phyloP scores from a whole-genome alignment of 106 monocot species.

The Dioscorea zingiberensis region DNA sequence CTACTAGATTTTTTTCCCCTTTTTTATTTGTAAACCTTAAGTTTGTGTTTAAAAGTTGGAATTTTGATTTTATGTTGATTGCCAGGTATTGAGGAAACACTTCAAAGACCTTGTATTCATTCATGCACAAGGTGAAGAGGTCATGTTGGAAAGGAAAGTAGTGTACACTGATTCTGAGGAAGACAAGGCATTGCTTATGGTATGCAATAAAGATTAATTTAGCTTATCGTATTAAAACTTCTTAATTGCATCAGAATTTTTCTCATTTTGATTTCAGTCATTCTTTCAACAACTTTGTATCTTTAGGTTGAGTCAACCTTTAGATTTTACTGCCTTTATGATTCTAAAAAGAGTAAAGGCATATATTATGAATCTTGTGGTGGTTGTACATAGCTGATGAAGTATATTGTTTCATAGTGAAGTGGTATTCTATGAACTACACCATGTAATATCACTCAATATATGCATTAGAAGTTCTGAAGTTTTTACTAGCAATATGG shows the following conservation, averaged over 20 bases:
- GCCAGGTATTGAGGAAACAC: conserved; percentile 72
- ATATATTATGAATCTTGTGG: background rate
- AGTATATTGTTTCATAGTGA: background rate
- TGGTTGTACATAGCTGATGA: no score
- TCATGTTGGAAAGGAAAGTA: conserved; percentile 22
- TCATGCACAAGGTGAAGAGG: conserved; percentile 14
- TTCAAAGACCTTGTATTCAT: conserved; percentile 70
- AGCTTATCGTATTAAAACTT: background rate
- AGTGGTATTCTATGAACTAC: background rate
- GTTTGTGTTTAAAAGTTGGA: no score
- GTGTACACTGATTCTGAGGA: conserved; percentile 49
- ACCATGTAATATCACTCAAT: no score
- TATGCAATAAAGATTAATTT: conserved; percentile 24
- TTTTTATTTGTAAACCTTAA: no score
- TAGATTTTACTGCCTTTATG: background rate
- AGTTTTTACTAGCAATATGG: no score
- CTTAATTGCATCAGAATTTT: background rate
- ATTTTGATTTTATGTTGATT: background rate
- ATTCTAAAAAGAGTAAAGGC: background rate
- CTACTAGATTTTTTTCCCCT: no score
- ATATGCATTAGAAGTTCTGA: no score
- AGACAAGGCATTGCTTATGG: conserved; percentile 70
- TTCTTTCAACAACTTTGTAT: background rate
- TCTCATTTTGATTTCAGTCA: background rate
- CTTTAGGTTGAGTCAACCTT: background rate